A percentile compares a stretch with the other conserved stretches of the same genome.
phyloP scores from a whole-genome alignment of 202 grass and related monocot species.

The Cymbopogon flexuosus region DNA sequence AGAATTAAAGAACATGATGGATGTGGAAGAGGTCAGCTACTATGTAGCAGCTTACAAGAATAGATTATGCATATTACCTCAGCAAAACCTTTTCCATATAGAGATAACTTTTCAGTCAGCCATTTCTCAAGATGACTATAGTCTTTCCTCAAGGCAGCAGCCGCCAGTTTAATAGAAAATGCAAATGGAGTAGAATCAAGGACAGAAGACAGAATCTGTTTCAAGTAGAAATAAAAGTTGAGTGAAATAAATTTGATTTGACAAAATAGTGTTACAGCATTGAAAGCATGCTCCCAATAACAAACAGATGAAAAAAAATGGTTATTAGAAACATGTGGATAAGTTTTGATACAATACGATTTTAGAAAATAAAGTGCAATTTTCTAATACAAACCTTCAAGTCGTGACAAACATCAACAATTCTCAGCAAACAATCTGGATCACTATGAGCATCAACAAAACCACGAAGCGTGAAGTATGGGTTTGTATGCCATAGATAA shows the following conservation, averaged over 20 bases:
- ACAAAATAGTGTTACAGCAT: background rate
- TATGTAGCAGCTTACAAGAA: conserved; percentile 6
- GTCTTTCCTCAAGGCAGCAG: conserved; percentile 52
- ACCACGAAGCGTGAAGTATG: conserved; percentile 52
- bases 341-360: background rate
- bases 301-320: background rate
- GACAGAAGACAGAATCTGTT: conserved; percentile 55
- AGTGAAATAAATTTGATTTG: background rate
- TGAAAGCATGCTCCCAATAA: background rate
- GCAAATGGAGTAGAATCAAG: conserved; percentile 53
- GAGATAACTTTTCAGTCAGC: conserved; percentile 60
- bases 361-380: background rate
- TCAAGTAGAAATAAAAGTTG: conserved; percentile 22
- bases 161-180: conserved; percentile 61
- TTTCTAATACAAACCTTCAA: conserved; percentile 50
- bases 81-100: conserved; percentile 52
- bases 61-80: conserved; percentile 52
- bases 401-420: conserved; percentile 56
- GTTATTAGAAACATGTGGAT: background rate
- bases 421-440: conserved; percentile 52
- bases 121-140: conserved; percentile 74
- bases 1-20: background rate
- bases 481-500: conserved; percentile 61
- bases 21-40: conserved; percentile 19
- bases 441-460: conserved; percentile 61